Conservation (phyloP, 73 alveolate species). For the Blepharisma japonicum region DNA sequence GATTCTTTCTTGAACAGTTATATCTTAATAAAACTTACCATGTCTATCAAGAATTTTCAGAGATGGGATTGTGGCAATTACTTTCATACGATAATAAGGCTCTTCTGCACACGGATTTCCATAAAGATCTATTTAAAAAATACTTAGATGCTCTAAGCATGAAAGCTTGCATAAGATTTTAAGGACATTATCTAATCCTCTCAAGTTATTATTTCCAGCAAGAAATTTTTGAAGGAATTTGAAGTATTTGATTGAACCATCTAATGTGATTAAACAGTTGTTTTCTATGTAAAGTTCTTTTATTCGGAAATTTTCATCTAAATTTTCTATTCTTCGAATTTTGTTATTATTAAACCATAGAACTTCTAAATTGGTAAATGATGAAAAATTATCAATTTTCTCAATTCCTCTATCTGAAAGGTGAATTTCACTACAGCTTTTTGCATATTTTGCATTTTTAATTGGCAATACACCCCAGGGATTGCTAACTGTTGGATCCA, state of each 20-base stretch:
- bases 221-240: conserved; percentile 85
- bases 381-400: conserved; percentile 73
- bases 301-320: conserved; percentile 80
- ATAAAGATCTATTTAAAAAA: conserved; percentile 20
- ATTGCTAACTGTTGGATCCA: conserved; percentile 53
- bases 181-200: conserved; percentile 84
- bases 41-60: conserved; percentile 87
- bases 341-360: conserved; percentile 91
- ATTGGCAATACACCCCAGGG: conserved; percentile 94
- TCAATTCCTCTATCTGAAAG: conserved; percentile 80
- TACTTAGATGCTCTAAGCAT: conserved; percentile 64
- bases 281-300: conserved; percentile 81
- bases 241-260: conserved; percentile 82
- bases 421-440: conserved; percentile 89
- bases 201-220: conserved; percentile 75
- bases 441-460: conserved; percentile 90
- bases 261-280: conserved; percentile 74
- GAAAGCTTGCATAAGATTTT: conserved; percentile 67
- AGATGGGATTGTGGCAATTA: conserved; percentile 78
- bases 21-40: conserved; percentile 42
- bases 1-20: conserved; percentile 81
- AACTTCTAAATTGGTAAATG: conserved; percentile 91
- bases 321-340: conserved; percentile 70
- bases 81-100: conserved; percentile 91
- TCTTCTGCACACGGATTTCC: conserved; percentile 95